Conservation (phyloP, 1,284 basidiomycete genomes). For the Rhodotorula sp. region DNA sequence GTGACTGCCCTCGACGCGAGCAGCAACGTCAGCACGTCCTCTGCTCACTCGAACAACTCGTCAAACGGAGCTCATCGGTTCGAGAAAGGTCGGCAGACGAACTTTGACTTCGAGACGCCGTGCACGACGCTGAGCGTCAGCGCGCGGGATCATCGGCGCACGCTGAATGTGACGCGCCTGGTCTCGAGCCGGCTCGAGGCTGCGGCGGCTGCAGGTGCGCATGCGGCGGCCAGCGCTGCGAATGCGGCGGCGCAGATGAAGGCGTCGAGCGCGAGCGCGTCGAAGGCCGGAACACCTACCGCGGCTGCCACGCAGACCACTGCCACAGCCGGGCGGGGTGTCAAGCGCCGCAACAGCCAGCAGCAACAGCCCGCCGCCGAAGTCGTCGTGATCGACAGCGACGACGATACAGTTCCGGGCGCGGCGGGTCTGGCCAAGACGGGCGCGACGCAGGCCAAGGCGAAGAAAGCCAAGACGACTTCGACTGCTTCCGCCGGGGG, state of each 20-base stretch:
- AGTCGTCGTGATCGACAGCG: slow-evolving; percentile 30
- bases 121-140: slow-evolving; percentile 29
- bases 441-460: not conserved
- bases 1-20: slow-evolving; percentile 36
- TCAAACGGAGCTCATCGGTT: not conserved
- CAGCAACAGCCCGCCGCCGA: slow-evolving; percentile 21
- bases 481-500: not conserved
- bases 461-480: slow-evolving; percentile 16
- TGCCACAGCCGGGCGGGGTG: not conserved
- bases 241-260: not conserved
- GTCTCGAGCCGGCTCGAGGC: slow-evolving; percentile 10
- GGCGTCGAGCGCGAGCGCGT: not conserved
- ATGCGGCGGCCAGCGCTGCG: not conserved
- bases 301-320: not conserved
- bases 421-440: not conserved
- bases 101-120: slow-evolving; percentile 42
- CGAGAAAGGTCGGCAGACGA: slow-evolving; percentile 33
- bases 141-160: slow-evolving; percentile 33
- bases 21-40: slow-evolving; percentile 16
- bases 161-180: slow-evolving; percentile 2
- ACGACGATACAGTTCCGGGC: slow-evolving; percentile 12
- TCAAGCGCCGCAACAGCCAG: slow-evolving; percentile 15
- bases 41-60: not conserved
- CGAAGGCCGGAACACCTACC: not conserved
- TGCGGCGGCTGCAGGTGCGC: slow-evolving; percentile 1